Conservation (phyloP, 257 asterid species). For the Coffea eugenioides region DNA sequence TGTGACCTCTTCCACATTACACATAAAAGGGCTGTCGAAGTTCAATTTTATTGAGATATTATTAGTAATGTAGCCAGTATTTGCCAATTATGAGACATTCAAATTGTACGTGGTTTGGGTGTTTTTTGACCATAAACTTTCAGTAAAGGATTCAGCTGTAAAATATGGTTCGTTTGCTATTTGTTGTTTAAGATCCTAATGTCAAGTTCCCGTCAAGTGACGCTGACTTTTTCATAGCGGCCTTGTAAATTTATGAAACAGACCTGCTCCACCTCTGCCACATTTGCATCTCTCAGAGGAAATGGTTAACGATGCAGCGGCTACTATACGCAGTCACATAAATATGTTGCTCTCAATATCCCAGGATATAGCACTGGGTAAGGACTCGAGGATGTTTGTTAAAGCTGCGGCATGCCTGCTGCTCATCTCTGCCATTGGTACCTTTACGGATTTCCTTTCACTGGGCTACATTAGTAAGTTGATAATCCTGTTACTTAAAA, state of each 20-base stretch:
- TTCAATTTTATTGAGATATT: neutral
- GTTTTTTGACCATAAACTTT: neutral
- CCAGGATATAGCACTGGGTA: conserved; percentile 67
- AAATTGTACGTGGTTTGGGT: neutral
- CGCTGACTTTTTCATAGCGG: no score
- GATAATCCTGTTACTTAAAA: neutral
- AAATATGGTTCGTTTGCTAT: neutral
- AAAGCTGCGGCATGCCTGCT: conserved; percentile 48
- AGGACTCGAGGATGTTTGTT: conserved; percentile 56
- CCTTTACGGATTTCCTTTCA: conserved; percentile 55
- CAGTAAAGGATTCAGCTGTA: neutral
- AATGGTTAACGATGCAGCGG: conserved; percentile 47
- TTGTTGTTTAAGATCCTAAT: neutral
- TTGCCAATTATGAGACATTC: neutral
- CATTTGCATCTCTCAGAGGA: conserved; percentile 74
- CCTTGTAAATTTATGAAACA: conserved; percentile 30
- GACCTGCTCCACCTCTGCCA: conserved; percentile 88
- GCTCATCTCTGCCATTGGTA: conserved; percentile 43
- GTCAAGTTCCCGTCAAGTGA: neutral
- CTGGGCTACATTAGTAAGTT: conserved; percentile 60
- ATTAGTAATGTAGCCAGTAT: neutral
- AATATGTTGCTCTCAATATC: conserved; percentile 51
- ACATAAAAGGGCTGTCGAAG: neutral
- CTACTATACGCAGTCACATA: conserved; percentile 36
- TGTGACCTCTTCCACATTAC: neutral